Base-by-base conservation (phyloP, 2,329 filamentous ascomycete genomes). In the Beauveria australis region DNA sequence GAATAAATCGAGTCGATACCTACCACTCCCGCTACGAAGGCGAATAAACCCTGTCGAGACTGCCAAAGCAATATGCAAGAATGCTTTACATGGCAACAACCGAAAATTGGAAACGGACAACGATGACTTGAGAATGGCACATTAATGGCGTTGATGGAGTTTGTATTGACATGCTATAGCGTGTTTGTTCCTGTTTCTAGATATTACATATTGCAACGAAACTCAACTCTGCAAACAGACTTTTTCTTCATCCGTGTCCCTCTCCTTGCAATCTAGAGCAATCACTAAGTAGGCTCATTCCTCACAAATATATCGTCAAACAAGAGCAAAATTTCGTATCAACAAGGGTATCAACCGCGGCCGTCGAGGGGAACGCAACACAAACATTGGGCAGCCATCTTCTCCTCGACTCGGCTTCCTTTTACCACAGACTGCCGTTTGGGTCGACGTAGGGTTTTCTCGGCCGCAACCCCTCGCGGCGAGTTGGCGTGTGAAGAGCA, bases 61-160 rank as follows among this genome's bases (percentile, higher is more conserved):
- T 16, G 33, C 33, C 30, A 19, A 52, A 22, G 30, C 30, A 52
- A 40, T 5, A 18, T 28, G 37, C 37, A 5, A 41, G 0, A 33
- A 2, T 14, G 28, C 3, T 19, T 22, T 33, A 7, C 52, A 19
- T 52, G 46, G 22, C 37, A 24, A 59, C 22, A 44, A 8, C 6
- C 18, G 56, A 22, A 33, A 22, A 51, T 51, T 58, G 55, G 55
- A 58, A 47, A 51, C 24, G 26, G 40, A 59, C 28, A 59, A 7
- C 37, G 5, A 22, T 37, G 56, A 24, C 12, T 59, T 53, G 40
- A 53, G n/a, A 53, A 54, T 33, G 10, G 41, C 41, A 53, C 19
- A 53, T 40, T 7, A 43, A 59, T 40, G 51, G 58, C 28, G 58
- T 60, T 54, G 22, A 18, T 30, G 58, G 26, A 59, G 43, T 40